Evolutionary conservation across 129 eudicot species (phyloP), one percentile per base, ranked within the genome.

Genomic region (Lonicera japonica): DNA sequence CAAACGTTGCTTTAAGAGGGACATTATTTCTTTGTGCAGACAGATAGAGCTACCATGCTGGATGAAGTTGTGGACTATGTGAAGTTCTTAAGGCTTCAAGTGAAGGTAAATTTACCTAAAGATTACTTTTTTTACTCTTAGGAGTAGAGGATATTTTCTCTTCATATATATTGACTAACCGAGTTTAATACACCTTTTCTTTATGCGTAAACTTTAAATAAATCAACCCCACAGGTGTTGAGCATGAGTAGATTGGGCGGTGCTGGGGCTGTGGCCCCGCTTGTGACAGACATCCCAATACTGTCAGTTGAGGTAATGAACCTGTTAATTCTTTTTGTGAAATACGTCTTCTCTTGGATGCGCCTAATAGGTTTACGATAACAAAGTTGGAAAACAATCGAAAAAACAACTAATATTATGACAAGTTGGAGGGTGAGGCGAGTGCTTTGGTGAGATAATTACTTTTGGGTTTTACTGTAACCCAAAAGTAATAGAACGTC

Each of bases 191-290:
- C 61, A 62, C 34, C 24, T 48, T 60, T 43, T 18, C 11, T 38
- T 22, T 56, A 11, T 60, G 17, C 21, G 51, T 56, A 50, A 54
- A 25, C 60, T 38, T n/a, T 67, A 29, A 29, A 21, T 7, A 17
- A 21, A 63, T 75, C 47, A 56, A 55, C 29, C 15, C 63, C 70
- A 62, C 75, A 90, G 97, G 97, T 90, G 77, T 69, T 90, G 82
- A 90, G 97, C 85, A 86, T 90, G 95, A 90, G 97, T 77, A 75
- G 97, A 82, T 63, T 90, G 73, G 98, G 98, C 45, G 98, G 88
- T 68, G 95, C 98, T 38, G 95, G 90, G 13, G 98, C 98, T 1
- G 98, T 87, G 58, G 98, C 95, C 10, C 98, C 98, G 12, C 96
- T 92, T 20, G 90, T 92, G 72, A 85, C 98, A 36, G 98, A 92